phyloP scores from a whole-genome alignment of 1,284 basidiomycete genomes.

The Boletus hoseneyae region DNA sequence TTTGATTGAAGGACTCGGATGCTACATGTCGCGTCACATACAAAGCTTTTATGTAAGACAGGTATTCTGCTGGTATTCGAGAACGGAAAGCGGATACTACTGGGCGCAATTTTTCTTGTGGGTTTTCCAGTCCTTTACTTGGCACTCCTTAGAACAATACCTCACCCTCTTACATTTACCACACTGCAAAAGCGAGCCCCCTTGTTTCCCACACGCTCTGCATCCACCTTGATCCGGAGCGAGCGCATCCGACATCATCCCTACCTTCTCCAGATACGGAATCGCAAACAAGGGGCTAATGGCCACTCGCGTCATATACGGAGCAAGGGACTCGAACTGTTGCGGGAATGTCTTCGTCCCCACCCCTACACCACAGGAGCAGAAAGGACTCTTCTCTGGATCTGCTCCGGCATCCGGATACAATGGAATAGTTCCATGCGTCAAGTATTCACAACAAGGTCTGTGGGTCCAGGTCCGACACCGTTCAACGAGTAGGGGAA shows the following conservation, averaged over 20 bases:
- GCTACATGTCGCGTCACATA: too few species aligned
- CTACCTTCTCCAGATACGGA: slow-evolving; percentile 41
- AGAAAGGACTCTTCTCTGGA: slow-evolving; percentile 37
- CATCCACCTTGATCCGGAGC: slow-evolving; percentile 12
- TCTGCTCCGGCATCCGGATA: slow-evolving; percentile 26
- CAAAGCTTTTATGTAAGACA: too few species aligned
- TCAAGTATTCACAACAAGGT: slow-evolving; percentile 43
- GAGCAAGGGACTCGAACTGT: slow-evolving; percentile 29
- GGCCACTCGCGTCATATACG: slow-evolving; percentile 44
- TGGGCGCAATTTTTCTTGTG: slow-evolving; percentile 34
- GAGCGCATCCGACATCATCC: neutral
- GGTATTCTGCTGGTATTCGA: too few species aligned
- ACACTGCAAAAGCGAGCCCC: slow-evolving; percentile 26
- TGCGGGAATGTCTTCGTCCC: slow-evolving; percentile 32
- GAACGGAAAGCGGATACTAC: neutral
- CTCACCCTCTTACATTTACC: slow-evolving; percentile 35
- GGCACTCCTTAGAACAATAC: slow-evolving; percentile 45
- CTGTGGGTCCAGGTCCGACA: slow-evolving; percentile 51
- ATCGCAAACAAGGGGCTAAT: slow-evolving; percentile 47
- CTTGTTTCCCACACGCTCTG: slow-evolving; percentile 32
- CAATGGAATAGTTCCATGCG: slow-evolving; percentile 31
- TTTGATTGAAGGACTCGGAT: too few species aligned
- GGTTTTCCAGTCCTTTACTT: slow-evolving; percentile 43
- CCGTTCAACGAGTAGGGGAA: slow-evolving; percentile 48
- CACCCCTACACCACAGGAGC: slow-evolving; percentile 47